phyloP scores from a whole-genome alignment of 345 rosid genomes.

The Moricandia arvensis region DNA sequence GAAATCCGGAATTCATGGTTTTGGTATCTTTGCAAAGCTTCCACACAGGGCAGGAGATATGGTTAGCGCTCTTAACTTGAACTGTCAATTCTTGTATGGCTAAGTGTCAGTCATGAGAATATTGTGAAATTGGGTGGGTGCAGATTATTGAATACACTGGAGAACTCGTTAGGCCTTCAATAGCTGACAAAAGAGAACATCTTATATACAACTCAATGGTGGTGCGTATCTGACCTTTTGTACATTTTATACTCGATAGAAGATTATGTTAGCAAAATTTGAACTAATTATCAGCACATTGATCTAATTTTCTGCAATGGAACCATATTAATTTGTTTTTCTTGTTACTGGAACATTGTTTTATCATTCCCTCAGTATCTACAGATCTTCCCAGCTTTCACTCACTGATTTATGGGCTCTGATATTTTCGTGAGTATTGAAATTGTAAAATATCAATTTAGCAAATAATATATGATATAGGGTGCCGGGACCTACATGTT shows the following conservation, averaged over 20 bases:
- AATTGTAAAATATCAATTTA: neutral
- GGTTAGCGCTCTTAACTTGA: constrained; percentile 48
- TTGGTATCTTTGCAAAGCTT: constrained; percentile 94
- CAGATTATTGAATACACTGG: constrained; percentile 97
- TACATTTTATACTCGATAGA: constrained; percentile 6
- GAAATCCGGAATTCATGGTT: constrained; percentile 98
- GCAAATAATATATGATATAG: constrained; percentile 42
- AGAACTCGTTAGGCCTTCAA: constrained; percentile 89
- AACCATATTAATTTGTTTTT: neutral
- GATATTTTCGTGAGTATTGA: neutral
- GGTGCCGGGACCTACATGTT: constrained; percentile 99
- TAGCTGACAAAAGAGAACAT: constrained; percentile 96
- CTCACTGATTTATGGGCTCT: neutral
- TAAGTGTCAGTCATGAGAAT: constrained; percentile 12
- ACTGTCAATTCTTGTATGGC: neutral
- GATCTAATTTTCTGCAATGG: neutral
- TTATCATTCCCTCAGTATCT: neutral
- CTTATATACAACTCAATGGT: constrained; percentile 93
- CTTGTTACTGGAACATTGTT: neutral
- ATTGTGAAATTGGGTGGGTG: constrained; percentile 20
- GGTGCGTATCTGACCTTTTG: constrained; percentile 55
- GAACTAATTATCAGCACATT: neutral
- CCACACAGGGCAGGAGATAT: constrained; percentile 97
- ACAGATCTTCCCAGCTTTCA: neutral
- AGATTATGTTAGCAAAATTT: neutral